phyloP scores from a whole-genome alignment of 768 basidiomycete genomes.

The Lentinula sp. region DNA sequence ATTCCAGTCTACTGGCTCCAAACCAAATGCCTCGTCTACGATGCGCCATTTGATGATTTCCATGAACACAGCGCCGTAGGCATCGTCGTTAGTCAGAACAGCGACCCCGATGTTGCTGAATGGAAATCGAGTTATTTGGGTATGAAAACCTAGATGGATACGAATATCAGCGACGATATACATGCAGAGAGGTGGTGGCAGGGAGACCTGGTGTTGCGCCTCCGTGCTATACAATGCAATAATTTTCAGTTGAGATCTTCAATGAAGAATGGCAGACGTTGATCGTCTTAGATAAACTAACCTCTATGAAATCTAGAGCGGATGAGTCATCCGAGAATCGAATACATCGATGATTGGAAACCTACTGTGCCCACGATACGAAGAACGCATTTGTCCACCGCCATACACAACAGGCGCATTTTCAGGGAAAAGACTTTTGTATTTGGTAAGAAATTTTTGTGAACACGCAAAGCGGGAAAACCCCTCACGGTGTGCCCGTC shows the following conservation, averaged over 20 bases:
- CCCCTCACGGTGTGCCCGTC: background rate
- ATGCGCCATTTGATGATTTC: conserved; percentile 15
- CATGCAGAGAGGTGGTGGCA: background rate
- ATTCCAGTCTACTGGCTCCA: conserved; percentile 15
- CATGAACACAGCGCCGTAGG: conserved; percentile 8
- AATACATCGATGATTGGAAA: background rate
- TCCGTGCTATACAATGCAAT: background rate
- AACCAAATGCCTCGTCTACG: conserved; percentile 14
- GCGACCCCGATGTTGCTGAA: conserved; percentile 16
- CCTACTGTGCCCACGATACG: conserved; percentile 22
- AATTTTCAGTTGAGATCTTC: too few relatives aligned
- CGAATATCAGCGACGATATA: background rate
- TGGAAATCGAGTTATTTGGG: conserved; percentile 13
- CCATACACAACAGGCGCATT: conserved; percentile 21
- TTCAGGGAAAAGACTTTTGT: conserved; percentile 11
- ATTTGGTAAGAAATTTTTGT: background rate
- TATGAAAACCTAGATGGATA: conserved; percentile 12
- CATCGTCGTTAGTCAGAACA: conserved; percentile 16
- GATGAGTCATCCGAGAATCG: background rate
- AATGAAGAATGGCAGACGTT: too few relatives aligned
- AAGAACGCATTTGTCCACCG: conserved; percentile 17
- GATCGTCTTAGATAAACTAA: background rate
- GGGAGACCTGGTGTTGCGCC: background rate
- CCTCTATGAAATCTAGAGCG: background rate
- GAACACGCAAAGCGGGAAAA: too few relatives aligned